Evolutionary conservation across 2,329 filamentous ascomycete genomes (phyloP), one percentile per base, ranked within the genome.

Genomic region (Hypoxylon sp.): DNA sequence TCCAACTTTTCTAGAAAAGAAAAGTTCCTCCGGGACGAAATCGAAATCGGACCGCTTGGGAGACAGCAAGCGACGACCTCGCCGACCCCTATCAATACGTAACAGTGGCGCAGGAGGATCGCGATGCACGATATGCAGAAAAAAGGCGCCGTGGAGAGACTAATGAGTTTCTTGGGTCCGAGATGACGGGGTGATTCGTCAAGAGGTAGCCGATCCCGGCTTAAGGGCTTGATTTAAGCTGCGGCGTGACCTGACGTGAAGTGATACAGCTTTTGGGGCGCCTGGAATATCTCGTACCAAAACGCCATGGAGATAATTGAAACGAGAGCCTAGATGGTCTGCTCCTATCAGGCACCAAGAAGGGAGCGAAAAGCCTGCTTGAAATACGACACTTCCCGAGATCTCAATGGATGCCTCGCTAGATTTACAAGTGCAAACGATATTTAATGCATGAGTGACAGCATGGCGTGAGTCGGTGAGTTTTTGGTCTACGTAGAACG

Each of bases 1-100:
- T 18, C 22, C 44, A 55, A 33, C 4, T 20, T 40, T 57, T 42
- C 20, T 28, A 18, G 2, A 22, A 24, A 14, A 40, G n/a, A 44
- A 40, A 49, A 14, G 5, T 16, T 38, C 28, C 16, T 38, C 40
- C 16, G 44, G 53, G 8, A 26, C 18, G 26, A 38, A 44, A 26
- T 2, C 30, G 36, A 16, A 18, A 32, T 51, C 57, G 57, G 61
- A 44, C 49, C 53, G 56, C 33, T 14, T n/a, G 40, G 11, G 36
- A 30, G 16, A 11, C 33, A 50, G n/a, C 56, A 12, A 64, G 22
- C 52, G 30, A 50, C 51, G 28, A 48, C 49, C 20, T 52, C 55
- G 14, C 53, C 57, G 49, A 45, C 28, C 48, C 26, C n/a, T 61
- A 58, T 65, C 8, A 61, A 67, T 59, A 52, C 49, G 65, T 49